A percentile compares a stretch with the other conserved stretches of the same genome.
Evolutionary conservation across 805 yeast genomes (phyloP).

Genomic region (Ogataea parapolymorpha): DNA sequence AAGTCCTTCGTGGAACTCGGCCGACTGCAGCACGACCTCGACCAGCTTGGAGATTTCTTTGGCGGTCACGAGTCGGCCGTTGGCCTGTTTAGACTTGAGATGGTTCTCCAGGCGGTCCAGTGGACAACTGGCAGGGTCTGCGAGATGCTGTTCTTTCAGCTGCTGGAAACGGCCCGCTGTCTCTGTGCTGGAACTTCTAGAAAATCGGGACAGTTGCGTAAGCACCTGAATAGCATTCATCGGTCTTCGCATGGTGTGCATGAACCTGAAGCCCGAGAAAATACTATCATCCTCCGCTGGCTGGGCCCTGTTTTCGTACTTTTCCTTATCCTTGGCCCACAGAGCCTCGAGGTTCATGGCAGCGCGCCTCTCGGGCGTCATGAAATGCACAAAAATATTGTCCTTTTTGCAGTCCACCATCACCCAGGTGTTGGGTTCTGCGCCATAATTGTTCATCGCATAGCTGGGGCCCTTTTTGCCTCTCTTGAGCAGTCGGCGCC

Average conservation of each 20-base stretch:
- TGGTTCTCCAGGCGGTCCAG: constrained; percentile 20
- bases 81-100: constrained; percentile 28
- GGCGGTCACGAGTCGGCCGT: constrained; percentile 25
- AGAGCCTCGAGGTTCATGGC: constrained; percentile 69
- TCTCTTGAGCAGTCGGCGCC: constrained; percentile 49
- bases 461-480: constrained; percentile 52
- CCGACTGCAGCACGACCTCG: constrained; percentile 26
- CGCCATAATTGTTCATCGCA: constrained; percentile 56
- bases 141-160: constrained; percentile 20
- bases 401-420: constrained; percentile 67
- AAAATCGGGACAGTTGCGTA: constrained; percentile 11
- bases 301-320: constrained; percentile 10
- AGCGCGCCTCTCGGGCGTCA: constrained; percentile 66
- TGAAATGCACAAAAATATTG: constrained; percentile 64
- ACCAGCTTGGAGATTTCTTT: constrained; percentile 21
- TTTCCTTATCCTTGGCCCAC: constrained; percentile 39
- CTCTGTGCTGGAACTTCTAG: constrained; percentile 9
- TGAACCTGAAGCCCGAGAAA: constrained; percentile 43
- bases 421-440: constrained; percentile 72
- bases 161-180: constrained; percentile 19
- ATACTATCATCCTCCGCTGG: constrained; percentile 38
- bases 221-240: background rate
- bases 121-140: constrained; percentile 19
- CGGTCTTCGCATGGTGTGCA: constrained; percentile 35
- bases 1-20: constrained; percentile 24